Evolutionary conservation across 345 rosid genomes (phyloP), one percentile per base, ranked within the genome.

Genomic region (Citrus trifoliata): DNA sequence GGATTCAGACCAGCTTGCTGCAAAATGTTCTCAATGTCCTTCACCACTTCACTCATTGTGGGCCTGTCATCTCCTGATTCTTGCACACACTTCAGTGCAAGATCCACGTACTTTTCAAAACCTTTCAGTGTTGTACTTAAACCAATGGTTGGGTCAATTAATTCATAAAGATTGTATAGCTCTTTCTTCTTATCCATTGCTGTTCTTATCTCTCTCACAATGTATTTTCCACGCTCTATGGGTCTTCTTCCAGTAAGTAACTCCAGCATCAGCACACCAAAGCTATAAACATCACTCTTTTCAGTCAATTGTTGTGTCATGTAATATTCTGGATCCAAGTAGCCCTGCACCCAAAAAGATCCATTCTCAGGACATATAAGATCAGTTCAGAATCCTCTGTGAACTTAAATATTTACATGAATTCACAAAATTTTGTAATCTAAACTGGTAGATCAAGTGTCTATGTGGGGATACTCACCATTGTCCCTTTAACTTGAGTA

Each of bases 401-500:
- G n/a, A 53, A 53, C 48, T 66, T 33, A 13, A 24, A 7, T 46
- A 42, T 2, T 32, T 46, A 19, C 25, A 28, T 28, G 19, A 70
- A 48, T 21, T 67, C 22, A 14, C 28, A 67, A 10, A 37, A 21
- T 67, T 37, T 38, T 4, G 5, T 37, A 10, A 35, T 19, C 38
- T 59, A 59, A 24, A 59, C 62, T 22, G 12, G 62, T n/a, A 59
- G 62, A 22, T n/a, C 28, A 16, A 59, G 62, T 59, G 62, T n/a
- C 4, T 13, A 6, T 40, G 25, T 27, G 27, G 16, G 62, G 68
- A 22, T 59, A 81, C 93, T 88, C 60, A 92, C 99, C 99, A 93
- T 89, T 63, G 98, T 97, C 78, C 99, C 98, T 80, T 97, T 97
- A 8, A 97, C 98, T 88, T 94, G 96, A 82, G 99, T 94, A 37